These are phyloP conservation scores for Flammula alnicola DNA, from an alignment of 1,284 basidiomycete genomes.

Conservation along the genomic window DNA sequence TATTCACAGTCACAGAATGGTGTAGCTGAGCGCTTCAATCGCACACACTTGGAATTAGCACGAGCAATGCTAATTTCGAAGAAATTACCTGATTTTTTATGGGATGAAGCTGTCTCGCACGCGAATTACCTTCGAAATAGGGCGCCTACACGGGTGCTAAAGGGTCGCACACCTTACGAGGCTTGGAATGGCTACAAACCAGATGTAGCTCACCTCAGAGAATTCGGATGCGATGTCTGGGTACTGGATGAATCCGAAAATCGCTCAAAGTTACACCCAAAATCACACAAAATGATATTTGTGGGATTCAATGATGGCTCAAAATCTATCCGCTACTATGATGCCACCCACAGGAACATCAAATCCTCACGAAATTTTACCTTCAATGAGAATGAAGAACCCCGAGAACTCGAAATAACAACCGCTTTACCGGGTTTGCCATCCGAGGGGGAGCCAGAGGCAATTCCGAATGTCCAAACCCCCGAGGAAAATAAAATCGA, in stretches of 20 bases:
- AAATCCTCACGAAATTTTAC: constrained; percentile 22
- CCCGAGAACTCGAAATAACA: constrained; percentile 10
- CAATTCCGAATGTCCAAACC: neutral
- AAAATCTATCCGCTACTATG: constrained; percentile 26
- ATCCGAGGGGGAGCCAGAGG: constrained; percentile 21
- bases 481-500: too few relatives aligned
- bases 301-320: constrained; percentile 27
- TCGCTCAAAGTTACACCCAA: constrained; percentile 26
- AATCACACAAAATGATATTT: constrained; percentile 27
- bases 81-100: constrained; percentile 37
- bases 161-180: constrained; percentile 31
- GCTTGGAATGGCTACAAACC: constrained; percentile 29
- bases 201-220: constrained; percentile 32
- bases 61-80: constrained; percentile 32
- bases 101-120: constrained; percentile 43
- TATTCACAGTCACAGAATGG: constrained; percentile 44
- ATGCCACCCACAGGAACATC: constrained; percentile 13
- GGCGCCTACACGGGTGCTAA: constrained; percentile 22
- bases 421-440: constrained; percentile 17
- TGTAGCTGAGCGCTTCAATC: constrained; percentile 40
- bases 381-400: constrained; percentile 25
- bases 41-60: constrained; percentile 32
- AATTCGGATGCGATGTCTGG: constrained; percentile 35
- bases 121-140: constrained; percentile 31
- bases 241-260: constrained; percentile 27